Conservation (phyloP, 2,329 filamentous ascomycete species). For the Botrytis paeoniae region DNA sequence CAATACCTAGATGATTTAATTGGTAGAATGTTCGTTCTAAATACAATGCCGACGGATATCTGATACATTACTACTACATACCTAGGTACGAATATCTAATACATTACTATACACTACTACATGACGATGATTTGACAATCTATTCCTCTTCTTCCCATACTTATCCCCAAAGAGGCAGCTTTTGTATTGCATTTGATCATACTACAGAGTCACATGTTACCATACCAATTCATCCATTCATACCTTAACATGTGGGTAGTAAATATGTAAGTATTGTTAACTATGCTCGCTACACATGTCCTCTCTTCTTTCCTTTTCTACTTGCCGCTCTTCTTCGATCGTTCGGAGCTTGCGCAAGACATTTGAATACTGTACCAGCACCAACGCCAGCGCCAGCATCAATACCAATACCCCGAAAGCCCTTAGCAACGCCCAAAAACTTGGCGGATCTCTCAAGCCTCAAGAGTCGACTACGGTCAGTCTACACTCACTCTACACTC, state of each 20-base stretch:
- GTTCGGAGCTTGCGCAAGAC: conserved; percentile 9
- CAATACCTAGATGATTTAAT: background rate
- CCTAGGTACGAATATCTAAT: background rate
- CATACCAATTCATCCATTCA: background rate
- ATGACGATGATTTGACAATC: background rate
- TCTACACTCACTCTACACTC: too few species aligned
- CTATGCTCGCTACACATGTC: background rate
- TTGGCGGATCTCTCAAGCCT: background rate
- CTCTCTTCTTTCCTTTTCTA: background rate
- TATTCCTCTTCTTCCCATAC: background rate
- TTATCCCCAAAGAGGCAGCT: background rate
- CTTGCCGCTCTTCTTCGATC: background rate
- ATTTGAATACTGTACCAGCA: background rate
- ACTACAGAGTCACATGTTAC: background rate
- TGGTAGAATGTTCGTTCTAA: conserved; percentile 1
- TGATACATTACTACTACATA: background rate
- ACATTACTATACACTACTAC: background rate
- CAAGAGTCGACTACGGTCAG: background rate
- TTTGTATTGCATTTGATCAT: background rate
- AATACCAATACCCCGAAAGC: background rate
- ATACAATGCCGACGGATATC: background rate
- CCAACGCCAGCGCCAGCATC: background rate
- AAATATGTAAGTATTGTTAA: background rate
- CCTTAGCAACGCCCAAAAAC: background rate
- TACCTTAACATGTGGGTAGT: background rate